These are phyloP conservation scores for Caryocar brasiliense DNA, from an alignment of 441 rosid genomes.

Conservation along the genomic window DNA sequence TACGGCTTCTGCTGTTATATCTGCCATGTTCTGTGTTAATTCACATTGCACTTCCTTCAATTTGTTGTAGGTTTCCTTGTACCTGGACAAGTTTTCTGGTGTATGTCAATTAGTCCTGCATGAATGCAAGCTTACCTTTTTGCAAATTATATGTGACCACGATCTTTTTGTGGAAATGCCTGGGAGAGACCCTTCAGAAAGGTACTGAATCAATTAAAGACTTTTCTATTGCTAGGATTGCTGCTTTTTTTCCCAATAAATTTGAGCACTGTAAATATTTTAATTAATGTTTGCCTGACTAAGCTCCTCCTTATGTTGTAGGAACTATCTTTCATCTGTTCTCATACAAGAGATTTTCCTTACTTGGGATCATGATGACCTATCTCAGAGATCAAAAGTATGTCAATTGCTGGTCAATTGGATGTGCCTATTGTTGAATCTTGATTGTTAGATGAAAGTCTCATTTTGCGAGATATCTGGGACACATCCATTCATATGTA, in stretches of 20 bases:
- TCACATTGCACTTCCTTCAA: not conserved
- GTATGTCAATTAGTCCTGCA: slow-evolving; percentile 92
- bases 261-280: too few relatives aligned
- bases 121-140: slow-evolving; percentile 92
- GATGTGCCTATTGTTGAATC: not conserved
- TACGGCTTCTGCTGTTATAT: too few relatives aligned
- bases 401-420: slow-evolving; percentile 8
- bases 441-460: not conserved
- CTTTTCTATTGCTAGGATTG: not conserved
- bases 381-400: slow-evolving; percentile 90
- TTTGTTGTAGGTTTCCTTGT: slow-evolving; percentile 76
- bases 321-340: slow-evolving; percentile 96
- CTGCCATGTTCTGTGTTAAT: too few relatives aligned
- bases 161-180: slow-evolving; percentile 99
- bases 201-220: slow-evolving; percentile 36
- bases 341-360: slow-evolving; percentile 95
- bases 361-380: slow-evolving; percentile 96
- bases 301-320: slow-evolving; percentile 33
- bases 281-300: slow-evolving; percentile 13
- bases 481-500: too few relatives aligned
- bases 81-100: slow-evolving; percentile 97
- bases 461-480: too few relatives aligned
- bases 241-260: too few relatives aligned
- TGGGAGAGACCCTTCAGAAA: slow-evolving; percentile 97
- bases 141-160: slow-evolving; percentile 95